A percentile compares a stretch with the other conserved stretches of the same genome.
Evolutionary conservation across 768 basidiomycete species (phyloP).

Genomic region (Phaeotremella fagi): DNA sequence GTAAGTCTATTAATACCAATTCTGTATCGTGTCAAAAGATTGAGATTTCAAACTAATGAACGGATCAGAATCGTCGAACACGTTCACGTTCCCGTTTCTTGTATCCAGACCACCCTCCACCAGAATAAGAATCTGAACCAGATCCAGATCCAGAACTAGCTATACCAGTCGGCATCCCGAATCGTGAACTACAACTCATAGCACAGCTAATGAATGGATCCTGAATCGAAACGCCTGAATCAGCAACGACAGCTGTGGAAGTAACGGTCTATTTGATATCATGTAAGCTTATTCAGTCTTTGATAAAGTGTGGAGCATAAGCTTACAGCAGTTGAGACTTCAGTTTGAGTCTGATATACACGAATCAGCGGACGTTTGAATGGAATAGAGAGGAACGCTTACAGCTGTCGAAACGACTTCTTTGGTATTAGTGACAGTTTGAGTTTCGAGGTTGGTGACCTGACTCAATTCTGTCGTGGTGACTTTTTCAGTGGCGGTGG

Average conservation of each 20-base stretch:
- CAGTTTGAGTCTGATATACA: too few species aligned
- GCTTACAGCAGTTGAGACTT: too few species aligned
- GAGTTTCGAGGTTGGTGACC: background rate
- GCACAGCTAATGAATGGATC: background rate
- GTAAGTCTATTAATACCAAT: too few species aligned
- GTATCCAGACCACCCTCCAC: background rate
- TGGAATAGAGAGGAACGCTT: background rate
- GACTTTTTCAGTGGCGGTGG: background rate
- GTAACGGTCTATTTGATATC: background rate
- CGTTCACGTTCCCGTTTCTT: background rate
- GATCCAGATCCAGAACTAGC: too few species aligned
- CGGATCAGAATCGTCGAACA: too few species aligned
- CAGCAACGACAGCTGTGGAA: slow-evolving; percentile 7
- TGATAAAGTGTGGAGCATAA: too few species aligned
- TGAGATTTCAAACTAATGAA: too few species aligned
- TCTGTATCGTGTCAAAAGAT: too few species aligned
- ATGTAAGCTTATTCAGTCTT: background rate
- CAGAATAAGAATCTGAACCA: background rate
- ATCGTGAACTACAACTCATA: slow-evolving; percentile 4
- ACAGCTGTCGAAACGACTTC: background rate
- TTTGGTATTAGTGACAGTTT: slow-evolving; percentile 1
- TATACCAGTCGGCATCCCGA: background rate
- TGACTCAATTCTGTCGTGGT: slow-evolving; percentile 1
- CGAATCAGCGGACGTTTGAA: too few species aligned
- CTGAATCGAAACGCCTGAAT: background rate